Evolutionary conservation across 2,329 filamentous ascomycete genomes (phyloP), one percentile per base, ranked within the genome.

Genomic region (Nothophoma quercina): DNA sequence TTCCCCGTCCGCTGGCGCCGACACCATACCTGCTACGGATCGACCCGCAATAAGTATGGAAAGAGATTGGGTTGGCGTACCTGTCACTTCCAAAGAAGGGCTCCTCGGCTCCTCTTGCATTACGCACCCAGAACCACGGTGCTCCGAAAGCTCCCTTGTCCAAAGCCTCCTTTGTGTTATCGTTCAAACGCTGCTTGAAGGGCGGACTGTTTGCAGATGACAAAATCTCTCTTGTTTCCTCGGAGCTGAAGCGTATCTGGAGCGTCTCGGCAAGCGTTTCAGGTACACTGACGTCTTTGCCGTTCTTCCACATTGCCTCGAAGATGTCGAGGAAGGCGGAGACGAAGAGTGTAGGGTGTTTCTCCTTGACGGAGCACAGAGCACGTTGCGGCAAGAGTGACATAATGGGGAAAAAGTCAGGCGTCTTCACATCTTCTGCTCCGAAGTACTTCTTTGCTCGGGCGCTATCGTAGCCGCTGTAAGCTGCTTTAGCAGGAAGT

Each of bases 71-170:
- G 25, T 22, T 34, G 41, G 73, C 73, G 54, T 68, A 81, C 83
- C 85, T 78, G 74, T 93, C 89, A 73, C 88, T 91, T 2, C 89
- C 89, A 73, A 93, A 93, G 69, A 92, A 91, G 0, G 87, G 84
- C 75, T 89, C 86, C 40, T 79, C 79, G 49, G 79, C 71, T 0
- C 87, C 87, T 56, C 81, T 71, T 1, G 67, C 70, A 62, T 88
- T 85, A 15, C 78, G 80, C 3, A 86, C 89, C 82, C 85, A 87
- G 55, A 90, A 79, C 89, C 90, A 93, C 1, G 90, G 90, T 41
- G 85, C 85, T 0, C 90, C 90, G 72, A 90, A 93, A 0, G 89
- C 90, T 0, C 89, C 90, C 41, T 76, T 77, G 29, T 84, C 81
- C 13, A 90, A 70, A 0, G 84, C 88, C 58, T 80, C 79, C 53